phyloP scores from a whole-genome alignment of 192 early-diverging fungal species.

The Dimargaris verticillata region DNA sequence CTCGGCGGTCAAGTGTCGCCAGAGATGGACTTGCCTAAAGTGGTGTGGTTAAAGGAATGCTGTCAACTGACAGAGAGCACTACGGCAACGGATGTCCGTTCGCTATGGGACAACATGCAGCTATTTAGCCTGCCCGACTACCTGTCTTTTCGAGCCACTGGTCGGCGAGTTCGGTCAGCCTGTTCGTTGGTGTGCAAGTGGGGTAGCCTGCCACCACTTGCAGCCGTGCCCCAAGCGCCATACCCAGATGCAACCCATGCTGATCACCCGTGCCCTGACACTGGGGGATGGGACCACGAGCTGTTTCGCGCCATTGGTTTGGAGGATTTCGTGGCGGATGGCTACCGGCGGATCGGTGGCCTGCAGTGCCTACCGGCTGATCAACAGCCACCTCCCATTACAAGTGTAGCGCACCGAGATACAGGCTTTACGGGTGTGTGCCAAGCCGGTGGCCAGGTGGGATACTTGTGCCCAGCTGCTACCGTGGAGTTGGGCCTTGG shows the following conservation, averaged over 20 bases:
- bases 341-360: slow-evolving; percentile 28
- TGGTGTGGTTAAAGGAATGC: slow-evolving; percentile 46
- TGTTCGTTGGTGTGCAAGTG: slow-evolving; percentile 60
- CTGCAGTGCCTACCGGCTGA: too few relatives aligned
- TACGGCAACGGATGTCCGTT: slow-evolving; percentile 12
- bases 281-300: slow-evolving; percentile 33
- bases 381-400: too few relatives aligned
- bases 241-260: slow-evolving; percentile 10
- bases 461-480: slow-evolving; percentile 30
- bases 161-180: slow-evolving; percentile 25
- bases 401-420: too few relatives aligned
- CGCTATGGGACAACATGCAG: slow-evolving; percentile 13
- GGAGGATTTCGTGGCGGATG: slow-evolving; percentile 27
- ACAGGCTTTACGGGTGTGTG: too few relatives aligned
- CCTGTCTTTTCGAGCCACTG: slow-evolving; percentile 47
- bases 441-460: slow-evolving; percentile 35
- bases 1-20: slow-evolving; percentile 47
- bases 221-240: not conserved
- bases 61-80: slow-evolving; percentile 27
- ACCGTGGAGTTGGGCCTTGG: slow-evolving; percentile 38
- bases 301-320: slow-evolving; percentile 39
- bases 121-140: slow-evolving; percentile 62
- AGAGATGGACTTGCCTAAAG: slow-evolving; percentile 69
- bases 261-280: too few relatives aligned
- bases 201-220: slow-evolving; percentile 32